Evolutionary conservation across 192 early-diverging fungal genomes (phyloP), one percentile per base, ranked within the genome.

Genomic region (Coemansia sp.): DNA sequence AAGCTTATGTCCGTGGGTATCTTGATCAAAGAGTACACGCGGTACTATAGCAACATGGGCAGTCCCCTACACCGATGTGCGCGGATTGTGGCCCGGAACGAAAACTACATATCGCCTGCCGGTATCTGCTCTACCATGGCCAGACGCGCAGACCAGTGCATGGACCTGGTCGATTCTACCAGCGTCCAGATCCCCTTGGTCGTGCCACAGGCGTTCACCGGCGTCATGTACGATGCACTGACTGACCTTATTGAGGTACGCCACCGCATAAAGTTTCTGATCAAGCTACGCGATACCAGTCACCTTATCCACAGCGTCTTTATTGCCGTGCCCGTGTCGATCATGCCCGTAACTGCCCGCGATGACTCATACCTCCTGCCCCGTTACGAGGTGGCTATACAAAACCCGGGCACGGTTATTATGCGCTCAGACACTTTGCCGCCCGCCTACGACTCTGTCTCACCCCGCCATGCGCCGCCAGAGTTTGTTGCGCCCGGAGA

Each of bases 1-100:
- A 57, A 42, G 30, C 54, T 81, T 3, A 43, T 68, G 14, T 37
- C 68, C 2, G 55, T 78, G 5, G 60, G 64, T n/a, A 72, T 68
- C 32, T 41, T 63, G 7, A 54, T 84, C 38, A 81, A 78, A 20
- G 82, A 84, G 56, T 81, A 78, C 31, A 44, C 65, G 18, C 63
- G 78, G 6, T 78, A 69, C 41, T 51, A 63, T 20, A 51, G 53
- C 46, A 18, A 52, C 1, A 32, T 29, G 0, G 66, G 53, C 14
- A 40, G 45, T 2, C 31, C 56, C 2, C 32, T 62, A 34, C 61
- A 64, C 38, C 29, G 42, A 40, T 53, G 61, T 38, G 36, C 56
- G 2, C 49, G 61, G 0, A 58, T 76, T 0, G 56, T 64, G 3
- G 54, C 56, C n/a, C 66, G 73, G 9, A 64, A 69, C 43, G 73